phyloP scores from a whole-genome alignment of 1,139 yeast genomes.

The Pichia sp. region DNA sequence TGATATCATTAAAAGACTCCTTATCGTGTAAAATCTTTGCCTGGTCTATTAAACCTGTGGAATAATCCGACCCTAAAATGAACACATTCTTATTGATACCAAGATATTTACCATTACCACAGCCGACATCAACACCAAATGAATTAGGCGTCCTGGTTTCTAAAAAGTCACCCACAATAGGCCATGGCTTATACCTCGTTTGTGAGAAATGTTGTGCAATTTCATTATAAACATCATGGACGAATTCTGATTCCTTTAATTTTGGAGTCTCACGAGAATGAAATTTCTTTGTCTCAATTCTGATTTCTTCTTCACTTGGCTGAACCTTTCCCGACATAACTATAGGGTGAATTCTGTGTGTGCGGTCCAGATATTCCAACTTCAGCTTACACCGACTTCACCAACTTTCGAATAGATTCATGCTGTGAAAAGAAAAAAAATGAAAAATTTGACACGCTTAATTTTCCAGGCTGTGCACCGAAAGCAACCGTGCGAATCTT shows the following conservation, averaged over 20 bases:
- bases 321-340: slow-evolving; percentile 31
- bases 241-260: slow-evolving; percentile 70
- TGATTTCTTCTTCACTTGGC: slow-evolving; percentile 29
- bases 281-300: slow-evolving; percentile 26
- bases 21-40: slow-evolving; percentile 50
- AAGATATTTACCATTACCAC: slow-evolving; percentile 95
- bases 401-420: no score
- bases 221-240: slow-evolving; percentile 87
- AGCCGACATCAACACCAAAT: slow-evolving; percentile 75
- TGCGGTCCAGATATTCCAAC: no score
- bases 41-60: slow-evolving; percentile 72
- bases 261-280: slow-evolving; percentile 38
- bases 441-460: no score
- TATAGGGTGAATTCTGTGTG: neutral
- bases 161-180: slow-evolving; percentile 78
- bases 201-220: slow-evolving; percentile 92
- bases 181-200: slow-evolving; percentile 98
- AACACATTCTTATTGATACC: slow-evolving; percentile 64
- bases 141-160: slow-evolving; percentile 36
- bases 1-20: slow-evolving; percentile 44
- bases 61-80: slow-evolving; percentile 82
- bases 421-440: no score
- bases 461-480: no score
- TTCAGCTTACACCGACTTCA: no score
- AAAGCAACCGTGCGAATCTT: no score